Evolutionary conservation across 2,329 filamentous ascomycete species (phyloP).

Genomic region (Scolecobasidium constrictum): DNA sequence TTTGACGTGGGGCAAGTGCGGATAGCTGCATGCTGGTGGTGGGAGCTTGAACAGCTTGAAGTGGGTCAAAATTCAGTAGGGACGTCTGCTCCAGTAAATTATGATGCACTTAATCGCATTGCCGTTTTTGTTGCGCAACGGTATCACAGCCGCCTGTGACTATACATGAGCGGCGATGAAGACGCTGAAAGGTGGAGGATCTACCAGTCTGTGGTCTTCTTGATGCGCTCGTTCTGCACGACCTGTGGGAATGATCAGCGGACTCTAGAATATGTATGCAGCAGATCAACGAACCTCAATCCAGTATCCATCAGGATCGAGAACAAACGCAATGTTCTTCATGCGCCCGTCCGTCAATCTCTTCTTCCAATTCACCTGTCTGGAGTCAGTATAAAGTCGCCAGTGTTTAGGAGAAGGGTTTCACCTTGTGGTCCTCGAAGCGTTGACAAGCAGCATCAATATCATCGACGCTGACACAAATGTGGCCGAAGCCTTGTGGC

Average conservation of each 20-base stretch:
- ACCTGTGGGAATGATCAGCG: too few species aligned
- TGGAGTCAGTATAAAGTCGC: neutral
- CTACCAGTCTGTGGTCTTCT: conserved; percentile 30
- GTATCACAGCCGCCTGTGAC: neutral
- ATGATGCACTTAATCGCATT: too few species aligned
- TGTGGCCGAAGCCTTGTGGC: conserved; percentile 90
- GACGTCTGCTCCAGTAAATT: too few species aligned
- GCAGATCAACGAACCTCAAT: too few species aligned
- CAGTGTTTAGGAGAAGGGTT: neutral
- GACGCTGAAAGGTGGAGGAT: neutral
- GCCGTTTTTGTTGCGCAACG: too few species aligned
- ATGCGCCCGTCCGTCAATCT: conserved; percentile 79
- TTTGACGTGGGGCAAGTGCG: neutral
- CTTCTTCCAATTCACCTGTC: conserved; percentile 84
- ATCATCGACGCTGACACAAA: conserved; percentile 80
- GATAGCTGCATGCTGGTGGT: neutral
- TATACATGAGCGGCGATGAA: neutral
- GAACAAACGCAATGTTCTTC: conserved; percentile 86
- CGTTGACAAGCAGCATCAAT: conserved; percentile 77
- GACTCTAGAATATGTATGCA: too few species aligned
- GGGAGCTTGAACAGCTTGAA: too few species aligned
- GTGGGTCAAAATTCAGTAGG: too few species aligned
- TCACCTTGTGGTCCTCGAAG: conserved; percentile 56
- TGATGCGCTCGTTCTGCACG: conserved; percentile 66
- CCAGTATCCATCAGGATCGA: conserved; percentile 77